Evolutionary conservation across 2,329 filamentous ascomycete genomes (phyloP).

Genomic region (Septoria linicola): DNA sequence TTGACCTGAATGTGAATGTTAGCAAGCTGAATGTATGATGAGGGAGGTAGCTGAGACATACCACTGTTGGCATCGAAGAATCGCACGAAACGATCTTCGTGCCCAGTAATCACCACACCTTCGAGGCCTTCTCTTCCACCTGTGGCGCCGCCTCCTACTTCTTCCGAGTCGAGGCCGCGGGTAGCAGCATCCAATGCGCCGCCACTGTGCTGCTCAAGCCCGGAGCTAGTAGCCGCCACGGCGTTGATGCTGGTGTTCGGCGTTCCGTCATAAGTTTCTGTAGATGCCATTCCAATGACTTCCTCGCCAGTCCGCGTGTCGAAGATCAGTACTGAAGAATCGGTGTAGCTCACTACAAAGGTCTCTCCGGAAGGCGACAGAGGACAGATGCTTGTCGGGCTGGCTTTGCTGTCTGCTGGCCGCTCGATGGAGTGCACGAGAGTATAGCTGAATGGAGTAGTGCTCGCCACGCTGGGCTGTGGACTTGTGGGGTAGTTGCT

Average conservation of each 20-base stretch:
- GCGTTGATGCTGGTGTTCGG: slow-evolving; percentile 81
- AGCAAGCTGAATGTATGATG: slow-evolving; percentile 13
- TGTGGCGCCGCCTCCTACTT: slow-evolving; percentile 74
- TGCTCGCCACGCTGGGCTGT: slow-evolving; percentile 81
- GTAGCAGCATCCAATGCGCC: slow-evolving; percentile 57
- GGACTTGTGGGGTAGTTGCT: slow-evolving; percentile 88
- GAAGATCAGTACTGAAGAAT: slow-evolving; percentile 87
- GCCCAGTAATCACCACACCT: slow-evolving; percentile 91
- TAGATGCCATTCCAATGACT: slow-evolving; percentile 85
- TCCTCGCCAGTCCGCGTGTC: slow-evolving; percentile 91
- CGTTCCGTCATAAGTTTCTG: slow-evolving; percentile 90
- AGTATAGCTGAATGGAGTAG: slow-evolving; percentile 82
- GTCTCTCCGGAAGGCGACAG: slow-evolving; percentile 78
- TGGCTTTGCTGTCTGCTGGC: slow-evolving; percentile 53
- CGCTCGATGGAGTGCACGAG: slow-evolving; percentile 83
- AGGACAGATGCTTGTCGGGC: slow-evolving; percentile 89
- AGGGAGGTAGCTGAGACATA: slow-evolving; percentile 54
- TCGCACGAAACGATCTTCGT: slow-evolving; percentile 92
- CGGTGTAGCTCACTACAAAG: slow-evolving; percentile 90
- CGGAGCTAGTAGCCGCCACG: slow-evolving; percentile 75
- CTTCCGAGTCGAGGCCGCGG: slow-evolving; percentile 71
- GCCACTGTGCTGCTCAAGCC: slow-evolving; percentile 66
- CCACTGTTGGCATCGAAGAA: slow-evolving; percentile 99
- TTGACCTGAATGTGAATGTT: slow-evolving; percentile 65
- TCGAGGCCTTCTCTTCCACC: slow-evolving; percentile 74